Evolutionary conservation across 805 yeast species (phyloP), one percentile per base, ranked within the genome.

Genomic region (Teunomyces lycoperdinae): DNA sequence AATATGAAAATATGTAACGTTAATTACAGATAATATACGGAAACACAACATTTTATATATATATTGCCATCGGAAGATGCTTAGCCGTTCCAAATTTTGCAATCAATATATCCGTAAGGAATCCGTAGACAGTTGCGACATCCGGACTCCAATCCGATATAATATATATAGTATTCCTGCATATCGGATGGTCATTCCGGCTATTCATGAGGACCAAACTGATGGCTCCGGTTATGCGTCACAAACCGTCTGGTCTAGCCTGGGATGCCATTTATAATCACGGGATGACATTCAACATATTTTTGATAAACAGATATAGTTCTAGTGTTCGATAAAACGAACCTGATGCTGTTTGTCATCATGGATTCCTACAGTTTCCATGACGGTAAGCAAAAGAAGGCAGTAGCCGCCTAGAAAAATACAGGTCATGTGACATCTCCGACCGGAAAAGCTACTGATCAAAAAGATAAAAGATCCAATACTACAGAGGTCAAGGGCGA

Each of bases 401-500:
- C 1, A 13, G 16, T 7, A 6, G 1, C 16, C 13, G 16, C 41
- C 14, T 7, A 38, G 30, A 24, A 26, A 16, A 26, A 4, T 16
- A 20, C 24, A 20, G 27, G 16, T 13, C 43, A 14, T n/a, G 43
- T 40, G 43, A 40, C 34, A 16, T 28, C 2, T 28, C 34, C 33
- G 34, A 27, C 34, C 43, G 32, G 34, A 16, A 10, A 40, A 40
- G 43, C 26, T 32, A 11, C 43, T 39, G 43, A 40, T 40, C 13
- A 27, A 40, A 40, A 29, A 40, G 43, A 40, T 40, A 40, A 40
- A 13, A 20, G 27, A 39, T 20, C 24, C 24, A 20, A 20, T 20
- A 4, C 4, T 17, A 3, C 2, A 17, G 4, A 17, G 20, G 3
- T 17, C 20, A 17, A 17, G 20, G 20, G 20, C 20, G 20, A 17